A percentile compares a stretch with the other conserved stretches of the same genome.
Evolutionary conservation across 2,329 filamentous ascomycete species (phyloP).

Genomic region (Verticillium alfalfae): DNA sequence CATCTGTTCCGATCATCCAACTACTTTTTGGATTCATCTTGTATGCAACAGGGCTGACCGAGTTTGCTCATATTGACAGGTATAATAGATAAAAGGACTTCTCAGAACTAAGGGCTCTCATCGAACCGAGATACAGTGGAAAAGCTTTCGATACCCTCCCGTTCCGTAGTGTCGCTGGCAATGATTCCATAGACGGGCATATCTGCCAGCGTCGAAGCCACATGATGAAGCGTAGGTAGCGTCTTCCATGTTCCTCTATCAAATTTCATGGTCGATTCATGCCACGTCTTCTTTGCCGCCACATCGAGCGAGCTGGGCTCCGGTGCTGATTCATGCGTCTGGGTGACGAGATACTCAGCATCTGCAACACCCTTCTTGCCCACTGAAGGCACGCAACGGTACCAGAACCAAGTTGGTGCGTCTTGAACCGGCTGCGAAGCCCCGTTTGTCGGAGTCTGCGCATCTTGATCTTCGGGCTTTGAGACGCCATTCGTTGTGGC

Average conservation of each 20-base stretch:
- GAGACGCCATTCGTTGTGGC: constrained; percentile 29
- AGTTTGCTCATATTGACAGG: too few relatives aligned
- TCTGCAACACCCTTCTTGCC: constrained; percentile 45
- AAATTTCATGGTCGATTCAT: constrained; percentile 38
- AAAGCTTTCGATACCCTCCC: not conserved
- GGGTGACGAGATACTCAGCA: constrained; percentile 40
- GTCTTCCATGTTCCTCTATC: constrained; percentile 44
- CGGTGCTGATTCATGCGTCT: constrained; percentile 39
- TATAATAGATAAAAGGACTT: too few relatives aligned
- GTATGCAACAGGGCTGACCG: too few relatives aligned
- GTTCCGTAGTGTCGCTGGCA: constrained; percentile 12
- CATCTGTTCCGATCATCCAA: too few relatives aligned
- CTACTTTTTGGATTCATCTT: too few relatives aligned
- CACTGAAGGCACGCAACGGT: constrained; percentile 53
- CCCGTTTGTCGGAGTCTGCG: constrained; percentile 12
- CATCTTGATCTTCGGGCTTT: constrained; percentile 17
- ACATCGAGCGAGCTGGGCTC: constrained; percentile 36
- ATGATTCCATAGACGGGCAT: constrained; percentile 53
- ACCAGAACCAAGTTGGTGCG: constrained; percentile 45
- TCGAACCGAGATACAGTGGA: not conserved
- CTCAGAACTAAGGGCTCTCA: not conserved
- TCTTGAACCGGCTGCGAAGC: not conserved
- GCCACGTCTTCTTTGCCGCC: constrained; percentile 27
- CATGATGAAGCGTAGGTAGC: constrained; percentile 56
- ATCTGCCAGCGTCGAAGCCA: constrained; percentile 44